These are phyloP conservation scores for Acidiella bohemica DNA, from an alignment of 495 filamentous ascomycete species.

Conservation along the genomic window DNA sequence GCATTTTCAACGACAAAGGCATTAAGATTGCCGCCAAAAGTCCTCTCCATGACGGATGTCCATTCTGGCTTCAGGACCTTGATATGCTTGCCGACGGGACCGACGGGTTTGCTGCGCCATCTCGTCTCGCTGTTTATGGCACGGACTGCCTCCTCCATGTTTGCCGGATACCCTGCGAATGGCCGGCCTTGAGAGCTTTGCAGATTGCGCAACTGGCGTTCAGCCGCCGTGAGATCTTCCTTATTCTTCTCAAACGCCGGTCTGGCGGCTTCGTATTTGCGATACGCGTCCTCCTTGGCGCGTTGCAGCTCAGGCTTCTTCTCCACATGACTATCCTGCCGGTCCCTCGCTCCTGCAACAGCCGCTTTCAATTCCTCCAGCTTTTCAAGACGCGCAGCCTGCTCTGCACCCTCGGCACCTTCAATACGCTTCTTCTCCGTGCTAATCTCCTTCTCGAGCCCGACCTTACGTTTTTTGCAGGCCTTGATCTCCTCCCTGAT, in stretches of 20 bases:
- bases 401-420: conserved; percentile 23
- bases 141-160: conserved; percentile 48
- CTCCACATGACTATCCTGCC: conserved; percentile 29
- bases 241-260: conserved; percentile 8
- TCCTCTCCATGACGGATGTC: conserved; percentile 68
- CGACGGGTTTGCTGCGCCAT: conserved; percentile 61
- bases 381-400: conserved; percentile 23
- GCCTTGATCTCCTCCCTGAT: conserved; percentile 31
- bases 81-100: conserved; percentile 68
- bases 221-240: conserved; percentile 32
- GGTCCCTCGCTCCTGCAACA: conserved; percentile 32
- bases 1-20: conserved; percentile 71
- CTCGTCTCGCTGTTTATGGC: conserved; percentile 51
- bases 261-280: conserved; percentile 25
- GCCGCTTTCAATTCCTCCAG: conserved; percentile 39
- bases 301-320: conserved; percentile 25
- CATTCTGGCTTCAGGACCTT: conserved; percentile 65
- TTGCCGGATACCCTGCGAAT: conserved; percentile 35
- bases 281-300: conserved; percentile 29
- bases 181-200: conserved; percentile 39
- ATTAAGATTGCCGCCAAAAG: conserved; percentile 48
- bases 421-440: conserved; percentile 22
- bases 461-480: conserved; percentile 21
- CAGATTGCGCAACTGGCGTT: conserved; percentile 37
- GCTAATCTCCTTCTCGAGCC: conserved; percentile 26